Base-by-base conservation (phyloP, 768 basidiomycete genomes). In the Pisolithus tinctorius region DNA sequence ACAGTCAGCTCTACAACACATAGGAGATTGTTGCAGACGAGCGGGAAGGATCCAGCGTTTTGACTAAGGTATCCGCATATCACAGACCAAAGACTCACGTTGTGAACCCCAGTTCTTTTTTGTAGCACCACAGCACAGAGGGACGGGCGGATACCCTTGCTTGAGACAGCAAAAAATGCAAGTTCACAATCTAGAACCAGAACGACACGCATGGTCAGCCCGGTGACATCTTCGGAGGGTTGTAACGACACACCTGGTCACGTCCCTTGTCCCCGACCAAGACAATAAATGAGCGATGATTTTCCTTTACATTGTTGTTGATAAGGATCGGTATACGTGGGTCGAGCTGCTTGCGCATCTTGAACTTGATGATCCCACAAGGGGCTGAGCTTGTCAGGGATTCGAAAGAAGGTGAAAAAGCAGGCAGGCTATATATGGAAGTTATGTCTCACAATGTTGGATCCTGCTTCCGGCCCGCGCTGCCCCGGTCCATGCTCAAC, bases 51-150 rank as follows among this genome's bases (percentile, higher is more conserved):
- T 11, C 25, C 17, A 7, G n/a, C 17, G n/a, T 17, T 17, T 4
- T 41, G 40, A 17, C 11, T 4, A 14, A n/a, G 3, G 25, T 8
- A 17, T 20, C 9, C 26, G 16, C 23, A 10, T 20, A 39, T n/a
- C 41, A 45, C 31, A 47, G 25, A 49, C 48, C 17, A 9, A 25
- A 72, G 41, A 45, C 82, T 57, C 59, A 87, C 90, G 81, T 93
- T 8, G 93, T 93, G 63, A 99, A 99, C 0, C 94, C 95, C 0
- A 99, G 76, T 37, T 98, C 94, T 65, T 97, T 98, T 73, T 96
- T 98, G 77, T 99, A 99, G 60, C 93, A 96, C 96, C 96, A 99
- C 54, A 98, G 71, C 1, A 96, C 93, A 6, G 87, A 90, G 2
- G 93, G 93, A 14, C 93, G 77, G 4, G 91, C 87, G 20, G 90